A percentile compares a stretch with the other conserved stretches of the same genome.
These are phyloP conservation scores for Withania somnifera DNA, from an alignment of 305 asterid genomes.

Conservation along the genomic window DNA sequence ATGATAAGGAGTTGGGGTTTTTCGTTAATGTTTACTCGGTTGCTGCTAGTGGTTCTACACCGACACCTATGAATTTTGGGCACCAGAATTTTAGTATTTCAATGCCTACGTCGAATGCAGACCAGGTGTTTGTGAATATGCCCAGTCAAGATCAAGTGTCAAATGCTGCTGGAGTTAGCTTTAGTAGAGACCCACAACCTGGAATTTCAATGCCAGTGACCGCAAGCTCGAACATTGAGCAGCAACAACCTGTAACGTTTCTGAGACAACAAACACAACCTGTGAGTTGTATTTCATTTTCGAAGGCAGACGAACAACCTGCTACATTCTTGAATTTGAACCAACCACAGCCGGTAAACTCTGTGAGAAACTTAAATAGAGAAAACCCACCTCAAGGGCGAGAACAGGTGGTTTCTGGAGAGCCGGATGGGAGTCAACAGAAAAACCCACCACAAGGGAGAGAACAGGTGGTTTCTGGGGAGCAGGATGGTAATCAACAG, in stretches of 20 bases:
- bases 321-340: constrained; percentile 2
- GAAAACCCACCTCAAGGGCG: constrained; percentile 10
- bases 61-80: too few species aligned
- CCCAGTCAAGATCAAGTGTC: not conserved
- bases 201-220: constrained; percentile 6
- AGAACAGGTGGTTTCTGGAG: not conserved
- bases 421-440: not conserved
- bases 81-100: not conserved
- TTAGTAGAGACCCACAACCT: not conserved
- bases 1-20: constrained; percentile 38
- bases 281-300: not conserved
- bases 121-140: constrained; percentile 2
- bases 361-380: not conserved
- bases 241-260: constrained; percentile 1
- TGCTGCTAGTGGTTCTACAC: too few species aligned
- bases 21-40: constrained; percentile 11
- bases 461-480: not conserved
- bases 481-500: not conserved
- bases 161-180: not conserved
- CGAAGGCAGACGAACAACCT: constrained; percentile 6
- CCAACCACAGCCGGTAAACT: constrained; percentile 3
- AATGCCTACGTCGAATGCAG: not conserved
- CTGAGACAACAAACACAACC: not conserved
- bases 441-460: constrained; percentile 8
- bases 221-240: not conserved